Evolutionary conservation across 352 stramenopile species (phyloP).

Genomic region (Lagenidium sp.): DNA sequence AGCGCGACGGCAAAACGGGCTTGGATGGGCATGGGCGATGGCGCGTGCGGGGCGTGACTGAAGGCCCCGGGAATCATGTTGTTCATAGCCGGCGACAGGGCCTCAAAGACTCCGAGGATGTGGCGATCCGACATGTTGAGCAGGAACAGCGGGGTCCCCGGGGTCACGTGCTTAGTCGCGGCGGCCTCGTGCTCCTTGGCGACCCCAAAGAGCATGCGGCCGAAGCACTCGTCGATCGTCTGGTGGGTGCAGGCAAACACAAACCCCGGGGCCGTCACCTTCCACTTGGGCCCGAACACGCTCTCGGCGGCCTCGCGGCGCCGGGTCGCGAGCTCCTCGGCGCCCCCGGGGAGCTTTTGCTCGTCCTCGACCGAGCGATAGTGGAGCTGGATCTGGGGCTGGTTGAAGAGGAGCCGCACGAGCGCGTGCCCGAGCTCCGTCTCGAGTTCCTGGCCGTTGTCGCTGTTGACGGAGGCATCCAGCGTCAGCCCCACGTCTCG

Average conservation of each 20-base stretch:
- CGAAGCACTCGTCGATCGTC: conserved; percentile 86
- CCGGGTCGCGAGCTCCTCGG: conserved; percentile 59
- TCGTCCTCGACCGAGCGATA: conserved; percentile 83
- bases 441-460: conserved; percentile 62
- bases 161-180: conserved; percentile 50
- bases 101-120: conserved; percentile 80
- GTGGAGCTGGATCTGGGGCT: conserved; percentile 73
- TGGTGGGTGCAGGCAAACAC: conserved; percentile 71
- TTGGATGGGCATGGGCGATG: conserved; percentile 69
- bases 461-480: conserved; percentile 17
- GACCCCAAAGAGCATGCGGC: conserved; percentile 76
- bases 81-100: conserved; percentile 49
- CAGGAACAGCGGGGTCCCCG: conserved; percentile 76
- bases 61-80: conserved; percentile 83
- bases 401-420: conserved; percentile 73
- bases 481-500: no score
- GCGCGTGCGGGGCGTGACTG: conserved; percentile 31
- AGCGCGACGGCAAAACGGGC: conserved; percentile 56
- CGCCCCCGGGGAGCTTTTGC: conserved; percentile 51
- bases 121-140: conserved; percentile 83
- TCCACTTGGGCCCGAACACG: conserved; percentile 41
- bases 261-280: conserved; percentile 52
- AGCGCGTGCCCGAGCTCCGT: conserved; percentile 55
- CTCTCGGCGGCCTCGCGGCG: conserved; percentile 71
- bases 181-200: conserved; percentile 59